Evolutionary conservation across 179 eudicot genomes (phyloP), one percentile per base, ranked within the genome.

Genomic region (Spinacia oleracea): DNA sequence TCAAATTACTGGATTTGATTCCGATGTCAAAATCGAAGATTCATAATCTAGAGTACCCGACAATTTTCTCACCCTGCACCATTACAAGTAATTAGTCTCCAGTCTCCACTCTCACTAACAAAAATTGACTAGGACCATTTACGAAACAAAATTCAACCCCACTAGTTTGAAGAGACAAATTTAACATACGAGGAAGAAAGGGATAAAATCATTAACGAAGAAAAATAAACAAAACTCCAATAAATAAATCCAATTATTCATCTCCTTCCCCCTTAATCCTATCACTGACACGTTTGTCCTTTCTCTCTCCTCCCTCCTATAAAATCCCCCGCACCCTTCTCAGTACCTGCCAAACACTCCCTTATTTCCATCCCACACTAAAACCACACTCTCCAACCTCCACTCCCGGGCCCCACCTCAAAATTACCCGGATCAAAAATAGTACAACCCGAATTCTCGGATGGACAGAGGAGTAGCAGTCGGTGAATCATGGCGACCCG

Each of bases 401-500:
- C 80, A 65, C 60, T 50, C 43, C 35, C 0, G 56, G 70, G 21
- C 40, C 67, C 74, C 67, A 77, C 75, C 29, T n/a, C 48, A 8
- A 53, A 38, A 1, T 12, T 45, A 67, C 72, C 34, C 38, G 73
- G 18, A 31, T 20, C 5, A 72, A 65, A 11, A 40, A 66, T 21
- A 35, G 1, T 23, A 5, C 1, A 60, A 25, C n/a, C 12, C 21
- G 23, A 32, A 16, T 43, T 48, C 50, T 46, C 76, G 10, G 56
- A 83, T 86, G 88, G 75, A 83, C 31, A 84, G 80, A 77, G 83
- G 80, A 74, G 83, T 79, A 21, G 85, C 88, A 58, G 70, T 76
- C 8, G 77, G 81, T 0, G 84, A 80, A 14, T 75, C 73, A 40
- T 86, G 89, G 89, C 51, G 86, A 45, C 83, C 80, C 38, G 81